These are phyloP conservation scores for Cyclotella kingstonii DNA, from an alignment of 108 stramenopile genomes.

Conservation along the genomic window DNA sequence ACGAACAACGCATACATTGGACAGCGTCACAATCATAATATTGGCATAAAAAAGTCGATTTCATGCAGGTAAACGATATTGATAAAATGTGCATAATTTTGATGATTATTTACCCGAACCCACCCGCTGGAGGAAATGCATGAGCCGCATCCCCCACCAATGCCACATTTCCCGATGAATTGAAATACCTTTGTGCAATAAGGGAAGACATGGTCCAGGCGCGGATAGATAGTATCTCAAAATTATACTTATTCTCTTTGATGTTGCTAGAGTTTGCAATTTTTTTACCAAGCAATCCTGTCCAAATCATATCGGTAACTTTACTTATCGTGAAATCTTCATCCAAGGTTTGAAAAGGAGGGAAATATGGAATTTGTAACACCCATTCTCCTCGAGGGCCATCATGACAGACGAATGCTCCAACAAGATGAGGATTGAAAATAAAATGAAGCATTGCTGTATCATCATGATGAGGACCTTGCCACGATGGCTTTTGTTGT, in stretches of 20 bases:
- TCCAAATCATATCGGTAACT: conserved; percentile 55
- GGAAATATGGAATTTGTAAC: conserved; percentile 93
- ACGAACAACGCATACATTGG: no score
- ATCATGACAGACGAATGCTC: conserved; percentile 88
- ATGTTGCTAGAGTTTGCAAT: background rate
- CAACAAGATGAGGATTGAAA: conserved; percentile 80
- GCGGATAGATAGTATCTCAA: conserved; percentile 72
- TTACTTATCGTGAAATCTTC: conserved; percentile 49
- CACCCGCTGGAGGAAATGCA: conserved; percentile 95
- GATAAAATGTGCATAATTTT: no score
- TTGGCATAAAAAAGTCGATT: no score
- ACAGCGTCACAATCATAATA: no score
- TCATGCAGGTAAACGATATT: no score
- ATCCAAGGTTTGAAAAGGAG: conserved; percentile 81
- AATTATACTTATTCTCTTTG: conserved; percentile 14
- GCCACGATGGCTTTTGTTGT: background rate
- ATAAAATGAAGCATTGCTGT: conserved; percentile 93
- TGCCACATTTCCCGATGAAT: conserved; percentile 32
- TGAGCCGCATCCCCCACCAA: conserved; percentile 94
- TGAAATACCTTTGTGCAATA: conserved; percentile 63
- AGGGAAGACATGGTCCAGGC: conserved; percentile 91
- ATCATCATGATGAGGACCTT: conserved; percentile 27
- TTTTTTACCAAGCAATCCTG: conserved; percentile 42
- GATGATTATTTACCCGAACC: no score
- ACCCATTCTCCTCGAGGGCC: conserved; percentile 82